Conservation (phyloP, 2,329 filamentous ascomycete genomes). For the Colletotrichum echinochloae region DNA sequence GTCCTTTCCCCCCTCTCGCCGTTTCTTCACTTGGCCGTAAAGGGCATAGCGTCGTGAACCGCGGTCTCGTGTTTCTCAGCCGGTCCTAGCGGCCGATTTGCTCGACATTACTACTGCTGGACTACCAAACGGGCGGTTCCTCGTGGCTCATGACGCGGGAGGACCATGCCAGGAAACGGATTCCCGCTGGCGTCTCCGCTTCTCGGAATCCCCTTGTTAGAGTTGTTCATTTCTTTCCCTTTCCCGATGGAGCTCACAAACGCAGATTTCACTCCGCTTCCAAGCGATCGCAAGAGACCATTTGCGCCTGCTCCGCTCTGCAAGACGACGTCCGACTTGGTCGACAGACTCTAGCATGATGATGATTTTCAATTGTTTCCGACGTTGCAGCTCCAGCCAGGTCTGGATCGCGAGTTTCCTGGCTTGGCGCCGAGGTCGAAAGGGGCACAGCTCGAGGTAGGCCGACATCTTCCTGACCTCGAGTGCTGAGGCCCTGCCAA, state of each 20-base stretch:
- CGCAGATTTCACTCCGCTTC: background rate
- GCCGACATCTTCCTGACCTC: background rate
- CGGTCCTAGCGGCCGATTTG: slow-evolving; percentile 5
- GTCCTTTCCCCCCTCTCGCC: background rate
- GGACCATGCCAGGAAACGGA: background rate
- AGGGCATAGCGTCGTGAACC: background rate
- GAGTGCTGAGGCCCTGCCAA: slow-evolving; percentile 25
- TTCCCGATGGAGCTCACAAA: background rate
- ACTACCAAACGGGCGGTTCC: slow-evolving; percentile 2
- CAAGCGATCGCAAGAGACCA: slow-evolving; percentile 9
- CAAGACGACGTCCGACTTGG: slow-evolving; percentile 17
- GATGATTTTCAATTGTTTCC: slow-evolving; percentile 2
- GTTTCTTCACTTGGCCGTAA: background rate
- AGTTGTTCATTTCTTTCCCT: too few relatives aligned
- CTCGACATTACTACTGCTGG: background rate
- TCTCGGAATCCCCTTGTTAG: background rate
- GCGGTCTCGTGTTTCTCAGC: slow-evolving; percentile 4
- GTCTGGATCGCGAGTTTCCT: background rate
- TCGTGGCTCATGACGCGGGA: background rate
- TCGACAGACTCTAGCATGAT: background rate
- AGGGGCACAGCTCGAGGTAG: slow-evolving; percentile 15
- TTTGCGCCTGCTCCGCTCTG: slow-evolving; percentile 3
- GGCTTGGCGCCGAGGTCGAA: slow-evolving; percentile 13
- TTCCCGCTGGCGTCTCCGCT: background rate
- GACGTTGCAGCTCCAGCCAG: slow-evolving; percentile 4